phyloP scores from a whole-genome alignment of 208 protist species.

The Trichomonas vaginalis region DNA sequence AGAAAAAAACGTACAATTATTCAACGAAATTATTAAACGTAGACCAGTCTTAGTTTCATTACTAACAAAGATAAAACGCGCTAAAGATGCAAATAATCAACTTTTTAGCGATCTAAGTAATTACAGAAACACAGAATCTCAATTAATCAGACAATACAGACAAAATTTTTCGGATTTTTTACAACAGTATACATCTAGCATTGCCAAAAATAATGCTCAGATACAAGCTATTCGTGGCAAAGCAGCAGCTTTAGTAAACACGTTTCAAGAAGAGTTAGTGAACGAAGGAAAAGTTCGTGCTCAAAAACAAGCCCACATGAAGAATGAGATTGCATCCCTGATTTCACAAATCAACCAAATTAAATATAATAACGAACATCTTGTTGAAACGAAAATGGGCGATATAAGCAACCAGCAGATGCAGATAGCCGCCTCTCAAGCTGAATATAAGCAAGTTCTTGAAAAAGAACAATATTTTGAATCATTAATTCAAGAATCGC shows the following conservation, averaged over 20 bases:
- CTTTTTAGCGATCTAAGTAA: not conserved
- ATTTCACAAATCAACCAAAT: not conserved
- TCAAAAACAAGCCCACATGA: not conserved
- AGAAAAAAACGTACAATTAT: not conserved
- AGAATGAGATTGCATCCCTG: not conserved
- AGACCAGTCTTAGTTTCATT: not conserved
- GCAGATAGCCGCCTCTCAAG: not conserved
- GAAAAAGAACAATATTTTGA: not conserved
- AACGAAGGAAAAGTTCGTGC: not conserved
- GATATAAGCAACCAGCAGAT: not conserved
- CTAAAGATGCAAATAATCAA: not conserved
- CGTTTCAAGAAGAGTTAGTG: not conserved
- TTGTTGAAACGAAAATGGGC: not conserved
- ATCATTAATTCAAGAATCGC: not conserved
- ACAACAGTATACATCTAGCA: not conserved
- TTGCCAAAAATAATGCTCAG: not conserved
- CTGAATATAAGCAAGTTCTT: not conserved
- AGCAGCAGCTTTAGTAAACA: not conserved
- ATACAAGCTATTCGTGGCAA: not conserved
- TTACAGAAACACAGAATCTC: not conserved
- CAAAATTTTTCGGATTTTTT: not conserved
- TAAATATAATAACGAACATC: not conserved
- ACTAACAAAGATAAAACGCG: not conserved
- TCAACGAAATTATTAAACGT: not conserved
- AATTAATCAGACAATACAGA: not conserved